phyloP scores from a whole-genome alignment of 75 land plant species.

The Cryptomeria japonica region DNA sequence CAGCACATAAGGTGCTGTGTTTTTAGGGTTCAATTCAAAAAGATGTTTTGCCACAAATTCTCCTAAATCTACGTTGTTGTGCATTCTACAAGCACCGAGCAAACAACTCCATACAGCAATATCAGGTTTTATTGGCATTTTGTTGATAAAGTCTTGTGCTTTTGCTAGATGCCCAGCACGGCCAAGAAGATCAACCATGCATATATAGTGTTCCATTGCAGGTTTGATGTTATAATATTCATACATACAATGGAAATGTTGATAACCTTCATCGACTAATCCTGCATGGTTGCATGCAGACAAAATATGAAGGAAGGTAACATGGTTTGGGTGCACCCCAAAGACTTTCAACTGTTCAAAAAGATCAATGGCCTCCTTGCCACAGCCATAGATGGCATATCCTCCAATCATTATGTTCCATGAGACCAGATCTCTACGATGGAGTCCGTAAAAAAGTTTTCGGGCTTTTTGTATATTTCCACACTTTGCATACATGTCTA shows the following conservation, averaged over 20 bases:
- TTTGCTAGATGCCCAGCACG: conserved; percentile 13
- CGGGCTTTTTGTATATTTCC: neutral
- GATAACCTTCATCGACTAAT: neutral
- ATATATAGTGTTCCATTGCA: conserved; percentile 17
- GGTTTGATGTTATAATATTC: neutral
- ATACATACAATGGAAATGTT: neutral
- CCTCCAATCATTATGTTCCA: conserved; percentile 11
- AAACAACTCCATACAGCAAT: conserved; percentile 7
- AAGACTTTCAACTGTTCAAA: conserved; percentile 1
- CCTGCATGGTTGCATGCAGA: conserved; percentile 14
- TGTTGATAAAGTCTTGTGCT: neutral
- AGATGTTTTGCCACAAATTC: conserved; percentile 1
- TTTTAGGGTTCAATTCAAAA: conserved; percentile 12
- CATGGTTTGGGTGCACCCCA: conserved; percentile 10
- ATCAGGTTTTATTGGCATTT: conserved; percentile 16
- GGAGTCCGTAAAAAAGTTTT: neutral
- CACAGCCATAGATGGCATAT: conserved; percentile 10
- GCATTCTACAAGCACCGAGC: conserved; percentile 14
- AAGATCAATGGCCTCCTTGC: conserved; percentile 9
- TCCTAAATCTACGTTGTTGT: conserved; percentile 10
- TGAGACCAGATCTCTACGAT: neutral
- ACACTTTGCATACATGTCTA: neutral
- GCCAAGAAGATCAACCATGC: conserved; percentile 15
- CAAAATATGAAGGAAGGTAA: conserved; percentile 8
- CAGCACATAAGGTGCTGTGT: conserved; percentile 5